phyloP scores from a whole-genome alignment of 1,139 yeast genomes.

The Suhomyces coccinellae region DNA sequence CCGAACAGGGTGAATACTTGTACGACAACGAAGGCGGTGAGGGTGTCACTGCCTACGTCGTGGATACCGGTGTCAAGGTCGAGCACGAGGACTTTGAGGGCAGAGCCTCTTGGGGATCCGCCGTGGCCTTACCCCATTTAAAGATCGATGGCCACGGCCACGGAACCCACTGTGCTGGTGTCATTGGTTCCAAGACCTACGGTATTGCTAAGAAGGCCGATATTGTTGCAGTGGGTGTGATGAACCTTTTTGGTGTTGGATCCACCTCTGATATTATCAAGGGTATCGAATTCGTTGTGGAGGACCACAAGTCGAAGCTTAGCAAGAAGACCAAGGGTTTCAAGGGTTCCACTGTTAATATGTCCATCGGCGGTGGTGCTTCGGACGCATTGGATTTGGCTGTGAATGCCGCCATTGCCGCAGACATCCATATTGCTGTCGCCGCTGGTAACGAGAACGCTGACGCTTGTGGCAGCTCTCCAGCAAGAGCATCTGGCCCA shows the following conservation, averaged over 20 bases:
- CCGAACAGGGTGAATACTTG: slow-evolving; percentile 25
- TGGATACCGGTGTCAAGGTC: slow-evolving; percentile 45
- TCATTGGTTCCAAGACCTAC: slow-evolving; percentile 42
- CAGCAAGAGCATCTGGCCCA: slow-evolving; percentile 44
- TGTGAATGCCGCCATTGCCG: slow-evolving; percentile 42
- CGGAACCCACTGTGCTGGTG: slow-evolving; percentile 51
- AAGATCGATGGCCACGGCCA: slow-evolving; percentile 42
- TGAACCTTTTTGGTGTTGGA: slow-evolving; percentile 43
- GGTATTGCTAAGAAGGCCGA: slow-evolving; percentile 47
- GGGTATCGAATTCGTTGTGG: slow-evolving; percentile 45
- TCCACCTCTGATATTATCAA: slow-evolving; percentile 44
- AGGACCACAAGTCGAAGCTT: slow-evolving; percentile 35
- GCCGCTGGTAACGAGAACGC: slow-evolving; percentile 49
- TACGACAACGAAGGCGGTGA: slow-evolving; percentile 43
- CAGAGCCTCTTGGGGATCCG: slow-evolving; percentile 45
- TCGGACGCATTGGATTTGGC: slow-evolving; percentile 45
- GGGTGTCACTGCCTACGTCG: slow-evolving; percentile 47
- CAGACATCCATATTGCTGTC: slow-evolving; percentile 45
- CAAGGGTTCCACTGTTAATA: slow-evolving; percentile 47
- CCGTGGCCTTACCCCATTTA: slow-evolving; percentile 38
- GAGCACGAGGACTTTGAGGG: slow-evolving; percentile 45
- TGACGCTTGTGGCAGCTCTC: slow-evolving; percentile 46
- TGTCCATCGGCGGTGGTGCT: slow-evolving; percentile 47
- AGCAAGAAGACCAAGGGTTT: slow-evolving; percentile 35
- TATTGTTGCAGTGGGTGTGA: slow-evolving; percentile 44